A percentile compares a stretch with the other conserved stretches of the same genome.
These are phyloP conservation scores for Hypoxylon trugodes DNA, from an alignment of 495 filamentous ascomycete genomes.

Conservation along the genomic window DNA sequence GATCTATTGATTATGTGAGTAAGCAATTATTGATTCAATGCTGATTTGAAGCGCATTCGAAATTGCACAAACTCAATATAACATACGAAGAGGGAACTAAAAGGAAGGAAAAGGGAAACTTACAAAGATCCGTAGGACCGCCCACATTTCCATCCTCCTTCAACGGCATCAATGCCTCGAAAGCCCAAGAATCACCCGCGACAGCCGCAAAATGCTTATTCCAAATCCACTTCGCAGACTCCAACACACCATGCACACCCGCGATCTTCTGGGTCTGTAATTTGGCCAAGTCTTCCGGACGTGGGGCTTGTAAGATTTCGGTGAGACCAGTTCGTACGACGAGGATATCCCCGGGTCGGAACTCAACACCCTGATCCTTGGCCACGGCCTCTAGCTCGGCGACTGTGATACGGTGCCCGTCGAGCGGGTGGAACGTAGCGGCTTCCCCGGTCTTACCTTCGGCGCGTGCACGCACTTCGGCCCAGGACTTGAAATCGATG, in stretches of 20 bases:
- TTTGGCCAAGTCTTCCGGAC: conserved; percentile 58
- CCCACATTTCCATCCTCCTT: conserved; percentile 46
- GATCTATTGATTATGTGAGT: conserved; percentile 42
- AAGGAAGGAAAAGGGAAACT: too few species aligned
- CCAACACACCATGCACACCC: conserved; percentile 60
- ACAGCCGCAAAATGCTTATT: conserved; percentile 63
- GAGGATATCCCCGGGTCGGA: conserved; percentile 68
- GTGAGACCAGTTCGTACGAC: conserved; percentile 74
- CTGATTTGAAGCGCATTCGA: neutral
- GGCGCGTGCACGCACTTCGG: conserved; percentile 54
- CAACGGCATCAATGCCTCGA: conserved; percentile 54
- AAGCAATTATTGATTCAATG: neutral
- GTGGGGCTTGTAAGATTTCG: conserved; percentile 59
- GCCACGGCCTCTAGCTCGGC: conserved; percentile 67
- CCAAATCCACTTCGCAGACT: conserved; percentile 67
- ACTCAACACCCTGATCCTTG: conserved; percentile 63
- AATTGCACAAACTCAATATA: conserved; percentile 2
- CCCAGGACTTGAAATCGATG: conserved; percentile 60
- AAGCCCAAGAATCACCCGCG: conserved; percentile 58
- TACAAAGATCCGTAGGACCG: conserved; percentile 44
- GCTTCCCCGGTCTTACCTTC: conserved; percentile 38
- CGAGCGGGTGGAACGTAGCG: conserved; percentile 61
- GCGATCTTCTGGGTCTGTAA: conserved; percentile 37
- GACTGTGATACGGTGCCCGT: conserved; percentile 66
- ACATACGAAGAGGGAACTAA: conserved; percentile 54